Conservation (phyloP, 108 stramenopile genomes). For the Ochromonas danica region DNA sequence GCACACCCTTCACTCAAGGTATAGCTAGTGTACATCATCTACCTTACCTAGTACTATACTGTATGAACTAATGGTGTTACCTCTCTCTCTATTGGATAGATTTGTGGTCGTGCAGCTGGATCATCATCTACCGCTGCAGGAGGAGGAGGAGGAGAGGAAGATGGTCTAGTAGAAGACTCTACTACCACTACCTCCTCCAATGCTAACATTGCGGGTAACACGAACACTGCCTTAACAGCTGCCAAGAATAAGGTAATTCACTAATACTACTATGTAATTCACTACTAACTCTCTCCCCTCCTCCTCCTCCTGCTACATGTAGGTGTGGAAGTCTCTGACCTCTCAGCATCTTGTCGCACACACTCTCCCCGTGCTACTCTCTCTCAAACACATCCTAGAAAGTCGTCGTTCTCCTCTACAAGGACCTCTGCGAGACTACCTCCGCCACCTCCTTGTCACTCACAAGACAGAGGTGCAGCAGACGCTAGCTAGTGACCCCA, state of each 20-base stretch:
- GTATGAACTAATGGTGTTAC: too few species aligned
- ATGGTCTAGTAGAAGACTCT: too few species aligned
- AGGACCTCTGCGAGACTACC: not conserved
- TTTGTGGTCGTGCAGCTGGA: too few species aligned
- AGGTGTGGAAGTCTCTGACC: constrained; percentile 72
- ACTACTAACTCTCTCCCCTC: constrained; percentile 42
- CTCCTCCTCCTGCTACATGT: constrained; percentile 68
- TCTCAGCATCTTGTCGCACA: constrained; percentile 82
- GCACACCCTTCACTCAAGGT: not conserved
- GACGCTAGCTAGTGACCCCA: not conserved
- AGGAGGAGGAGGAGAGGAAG: too few species aligned
- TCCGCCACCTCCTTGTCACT: not conserved
- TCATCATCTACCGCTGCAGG: too few species aligned
- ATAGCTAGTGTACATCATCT: too few species aligned
- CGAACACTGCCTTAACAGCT: too few species aligned
- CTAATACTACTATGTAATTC: too few species aligned
- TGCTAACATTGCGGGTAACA: too few species aligned
- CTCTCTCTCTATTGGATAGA: too few species aligned
- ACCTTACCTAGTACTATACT: too few species aligned
- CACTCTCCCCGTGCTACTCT: constrained; percentile 81
- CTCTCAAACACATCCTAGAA: constrained; percentile 77
- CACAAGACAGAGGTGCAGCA: not conserved
- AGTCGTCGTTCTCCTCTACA: constrained; percentile 70
- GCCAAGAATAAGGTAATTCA: constrained; percentile 73
- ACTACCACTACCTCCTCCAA: too few species aligned